A percentile compares a stretch with the other conserved stretches of the same genome.
phyloP scores from a whole-genome alignment of 1,139 yeast species.

The Candida tropicalis region DNA sequence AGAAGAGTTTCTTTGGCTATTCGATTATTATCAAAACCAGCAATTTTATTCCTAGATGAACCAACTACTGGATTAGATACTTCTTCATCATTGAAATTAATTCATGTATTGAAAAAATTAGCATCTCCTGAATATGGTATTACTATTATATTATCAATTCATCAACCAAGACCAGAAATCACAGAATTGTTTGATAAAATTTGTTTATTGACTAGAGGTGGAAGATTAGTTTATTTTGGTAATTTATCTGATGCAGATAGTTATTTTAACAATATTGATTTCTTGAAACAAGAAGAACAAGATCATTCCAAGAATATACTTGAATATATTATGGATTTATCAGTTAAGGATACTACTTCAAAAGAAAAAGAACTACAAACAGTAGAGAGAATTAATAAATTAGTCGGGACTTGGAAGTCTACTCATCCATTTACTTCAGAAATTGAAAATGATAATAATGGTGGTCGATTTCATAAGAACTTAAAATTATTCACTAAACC shows the following conservation, averaged over 20 bases:
- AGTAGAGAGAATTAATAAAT: conserved; percentile 40
- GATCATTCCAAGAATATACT: conserved; percentile 36
- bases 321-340: conserved; percentile 67
- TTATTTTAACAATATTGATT: conserved; percentile 47
- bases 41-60: conserved; percentile 78
- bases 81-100: conserved; percentile 66
- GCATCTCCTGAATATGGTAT: conserved; percentile 58
- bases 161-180: conserved; percentile 84
- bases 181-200: conserved; percentile 65
- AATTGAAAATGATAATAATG: background rate
- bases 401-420: conserved; percentile 55
- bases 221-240: conserved; percentile 65
- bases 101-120: conserved; percentile 60
- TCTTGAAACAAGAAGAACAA: conserved; percentile 20
- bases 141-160: conserved; percentile 74
- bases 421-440: conserved; percentile 7
- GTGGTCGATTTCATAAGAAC: conserved; percentile 23
- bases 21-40: conserved; percentile 75
- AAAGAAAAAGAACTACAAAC: conserved; percentile 48
- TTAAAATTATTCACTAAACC: conserved; percentile 29
- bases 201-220: conserved; percentile 71
- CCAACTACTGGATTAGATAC: conserved; percentile 92
- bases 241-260: conserved; percentile 42
- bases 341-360: conserved; percentile 64
- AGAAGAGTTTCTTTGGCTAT: conserved; percentile 77